Conservation (phyloP, 352 stramenopile genomes). For the Plasmopara muralis region DNA sequence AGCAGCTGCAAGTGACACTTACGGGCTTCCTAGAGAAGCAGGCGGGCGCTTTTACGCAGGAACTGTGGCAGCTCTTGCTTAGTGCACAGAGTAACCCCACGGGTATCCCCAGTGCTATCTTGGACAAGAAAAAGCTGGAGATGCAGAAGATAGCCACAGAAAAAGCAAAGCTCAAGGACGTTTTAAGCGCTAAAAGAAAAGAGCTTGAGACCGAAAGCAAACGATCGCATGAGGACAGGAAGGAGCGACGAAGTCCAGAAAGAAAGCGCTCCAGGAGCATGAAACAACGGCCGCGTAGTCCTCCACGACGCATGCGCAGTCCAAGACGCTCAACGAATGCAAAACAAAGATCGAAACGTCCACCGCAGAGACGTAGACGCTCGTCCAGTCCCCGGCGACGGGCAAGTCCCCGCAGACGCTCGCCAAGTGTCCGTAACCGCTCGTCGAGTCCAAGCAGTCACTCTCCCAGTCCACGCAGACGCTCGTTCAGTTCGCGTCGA, state of each 20-base stretch:
- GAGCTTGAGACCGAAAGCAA: slow-evolving; percentile 13
- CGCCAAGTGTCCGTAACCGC: slow-evolving; percentile 10
- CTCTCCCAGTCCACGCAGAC: slow-evolving; percentile 16
- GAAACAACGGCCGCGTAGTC: slow-evolving; percentile 14
- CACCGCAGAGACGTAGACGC: slow-evolving; percentile 8
- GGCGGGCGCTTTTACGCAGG: slow-evolving; percentile 71
- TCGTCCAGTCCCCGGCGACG: slow-evolving; percentile 12
- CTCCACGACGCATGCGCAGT: slow-evolving; percentile 7
- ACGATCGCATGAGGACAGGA: slow-evolving; percentile 1
- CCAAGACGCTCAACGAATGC: slow-evolving; percentile 18
- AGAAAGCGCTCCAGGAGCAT: slow-evolving; percentile 17
- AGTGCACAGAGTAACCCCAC: slow-evolving; percentile 84
- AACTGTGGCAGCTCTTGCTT: slow-evolving; percentile 87
- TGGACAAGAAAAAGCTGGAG: slow-evolving; percentile 90
- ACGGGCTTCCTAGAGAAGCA: slow-evolving; percentile 91
- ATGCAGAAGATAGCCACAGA: slow-evolving; percentile 53
- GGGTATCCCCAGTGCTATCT: slow-evolving; percentile 78
- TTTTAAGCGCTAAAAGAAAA: slow-evolving; percentile 47
- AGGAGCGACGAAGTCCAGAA: slow-evolving; percentile 5
- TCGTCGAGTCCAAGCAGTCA: slow-evolving; percentile 11
- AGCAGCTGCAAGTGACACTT: slow-evolving; percentile 83
- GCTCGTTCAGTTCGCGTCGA: not conserved
- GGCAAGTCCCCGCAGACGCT: slow-evolving; percentile 1
- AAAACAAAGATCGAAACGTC: slow-evolving; percentile 10
- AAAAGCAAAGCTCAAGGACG: slow-evolving; percentile 51